Conservation (phyloP, 257 asterid species). For the Buddleja alternifolia region DNA sequence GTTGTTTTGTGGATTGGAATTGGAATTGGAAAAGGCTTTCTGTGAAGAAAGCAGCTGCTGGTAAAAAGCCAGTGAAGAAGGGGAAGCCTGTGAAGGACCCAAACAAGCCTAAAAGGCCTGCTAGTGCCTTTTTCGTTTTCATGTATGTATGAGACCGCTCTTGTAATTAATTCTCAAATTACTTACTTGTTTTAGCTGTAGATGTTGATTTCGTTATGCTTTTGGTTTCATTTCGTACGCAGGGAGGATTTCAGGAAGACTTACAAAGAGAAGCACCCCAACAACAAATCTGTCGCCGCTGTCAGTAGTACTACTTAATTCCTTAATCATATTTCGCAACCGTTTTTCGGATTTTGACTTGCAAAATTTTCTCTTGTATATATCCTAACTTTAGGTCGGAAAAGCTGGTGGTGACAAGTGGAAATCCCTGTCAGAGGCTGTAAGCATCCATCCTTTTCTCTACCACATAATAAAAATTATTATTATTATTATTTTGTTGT, state of each 20-base stretch:
- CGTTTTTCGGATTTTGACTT: neutral
- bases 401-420: constrained; percentile 93
- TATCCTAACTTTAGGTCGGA: constrained; percentile 56
- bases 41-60: constrained; percentile 56
- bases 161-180: too few species aligned
- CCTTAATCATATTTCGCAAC: neutral
- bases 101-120: constrained; percentile 95
- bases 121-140: constrained; percentile 91
- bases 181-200: too few species aligned
- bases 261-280: constrained; percentile 80
- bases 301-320: constrained; percentile 49
- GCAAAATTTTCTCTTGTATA: neutral
- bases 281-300: constrained; percentile 80
- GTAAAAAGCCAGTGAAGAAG: constrained; percentile 54
- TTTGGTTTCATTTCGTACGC: neutral
- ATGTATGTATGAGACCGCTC: too few species aligned
- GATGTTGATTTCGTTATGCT: neutral
- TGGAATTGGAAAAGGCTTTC: constrained; percentile 42
- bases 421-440: constrained; percentile 73
- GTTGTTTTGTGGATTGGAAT: neutral
- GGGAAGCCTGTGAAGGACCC: constrained; percentile 86
- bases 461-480: neutral
- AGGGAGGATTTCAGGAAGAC: constrained; percentile 88
- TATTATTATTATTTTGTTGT: neutral
- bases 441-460: constrained; percentile 30